phyloP scores from a whole-genome alignment of 352 stramenopile genomes.

The Phytophthora colocasiae region DNA sequence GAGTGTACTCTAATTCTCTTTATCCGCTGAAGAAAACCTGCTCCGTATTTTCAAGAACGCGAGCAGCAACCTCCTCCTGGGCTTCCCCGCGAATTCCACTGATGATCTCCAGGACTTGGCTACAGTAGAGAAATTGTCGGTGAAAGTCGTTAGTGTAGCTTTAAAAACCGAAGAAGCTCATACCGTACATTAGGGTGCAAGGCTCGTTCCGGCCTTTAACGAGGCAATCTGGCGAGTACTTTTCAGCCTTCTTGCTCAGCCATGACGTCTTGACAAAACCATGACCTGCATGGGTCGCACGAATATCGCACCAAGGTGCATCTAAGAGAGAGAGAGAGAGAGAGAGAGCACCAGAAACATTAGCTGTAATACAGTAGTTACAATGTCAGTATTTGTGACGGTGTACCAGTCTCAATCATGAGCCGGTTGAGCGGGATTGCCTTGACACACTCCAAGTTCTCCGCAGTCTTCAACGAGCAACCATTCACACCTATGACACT shows the following conservation, averaged over 20 bases:
- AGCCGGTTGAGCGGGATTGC: slow-evolving; percentile 92
- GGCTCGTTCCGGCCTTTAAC: slow-evolving; percentile 97
- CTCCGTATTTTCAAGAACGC: slow-evolving; percentile 66
- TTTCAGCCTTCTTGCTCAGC: slow-evolving; percentile 93
- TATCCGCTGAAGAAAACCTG: slow-evolving; percentile 67
- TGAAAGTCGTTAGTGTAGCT: slow-evolving; percentile 4
- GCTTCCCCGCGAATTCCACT: slow-evolving; percentile 69
- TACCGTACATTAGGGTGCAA: slow-evolving; percentile 94
- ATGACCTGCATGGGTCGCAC: slow-evolving; percentile 93
- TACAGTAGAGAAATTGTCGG: slow-evolving; percentile 20
- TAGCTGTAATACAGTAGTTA: background rate
- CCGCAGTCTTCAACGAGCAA: slow-evolving; percentile 95
- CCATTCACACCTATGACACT: slow-evolving; percentile 90
- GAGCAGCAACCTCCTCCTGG: slow-evolving; percentile 49
- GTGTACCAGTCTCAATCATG: slow-evolving; percentile 94
- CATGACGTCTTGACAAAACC: slow-evolving; percentile 91
- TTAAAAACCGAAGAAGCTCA: background rate
- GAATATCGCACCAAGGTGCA: slow-evolving; percentile 97
- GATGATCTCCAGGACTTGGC: slow-evolving; percentile 87
- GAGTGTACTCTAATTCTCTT: background rate
- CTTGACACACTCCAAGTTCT: slow-evolving; percentile 94
- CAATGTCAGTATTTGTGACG: background rate
- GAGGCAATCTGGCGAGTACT: slow-evolving; percentile 82
- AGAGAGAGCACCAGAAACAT: background rate
- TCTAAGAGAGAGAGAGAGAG: slow-evolving; percentile 72